These are phyloP conservation scores for Citrus sp. DNA, from an alignment of 345 rosid genomes.

Conservation along the genomic window DNA sequence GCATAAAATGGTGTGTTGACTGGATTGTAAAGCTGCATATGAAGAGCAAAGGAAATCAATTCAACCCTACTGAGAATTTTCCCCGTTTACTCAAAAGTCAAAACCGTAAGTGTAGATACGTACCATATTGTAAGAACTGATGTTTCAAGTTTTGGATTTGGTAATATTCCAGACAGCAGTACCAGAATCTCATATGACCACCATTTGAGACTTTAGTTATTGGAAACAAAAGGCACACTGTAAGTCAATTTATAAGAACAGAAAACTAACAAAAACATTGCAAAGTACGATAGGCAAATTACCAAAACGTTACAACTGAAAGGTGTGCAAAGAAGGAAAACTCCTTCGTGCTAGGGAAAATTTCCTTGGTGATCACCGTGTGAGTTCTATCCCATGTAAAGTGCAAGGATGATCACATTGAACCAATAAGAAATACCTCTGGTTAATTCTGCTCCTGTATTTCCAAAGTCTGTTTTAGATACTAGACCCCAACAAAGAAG, in stretches of 20 bases:
- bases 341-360: conserved; percentile 21
- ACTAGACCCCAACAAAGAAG: conserved; percentile 45
- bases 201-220: conserved; percentile 53
- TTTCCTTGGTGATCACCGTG: background rate
- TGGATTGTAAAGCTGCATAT: conserved; percentile 37
- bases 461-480: conserved; percentile 27
- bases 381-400: conserved; percentile 22
- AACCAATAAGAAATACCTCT: conserved; percentile 33
- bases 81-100: background rate
- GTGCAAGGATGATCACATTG: conserved; percentile 33
- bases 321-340: conserved; percentile 35
- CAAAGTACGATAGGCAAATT: background rate
- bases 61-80: background rate
- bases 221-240: background rate
- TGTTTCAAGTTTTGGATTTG: conserved; percentile 57
- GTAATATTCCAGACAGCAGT: conserved; percentile 48
- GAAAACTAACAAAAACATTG: background rate
- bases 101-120: background rate
- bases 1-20: conserved; percentile 38
- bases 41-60: background rate
- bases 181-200: conserved; percentile 54
- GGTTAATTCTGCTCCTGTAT: conserved; percentile 43
- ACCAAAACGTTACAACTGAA: conserved; percentile 57
- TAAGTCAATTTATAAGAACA: background rate
- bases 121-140: conserved; percentile 69